Evolutionary conservation across 495 filamentous ascomycete species (phyloP), one percentile per base, ranked within the genome.

Genomic region (Cladorrhinum samala): DNA sequence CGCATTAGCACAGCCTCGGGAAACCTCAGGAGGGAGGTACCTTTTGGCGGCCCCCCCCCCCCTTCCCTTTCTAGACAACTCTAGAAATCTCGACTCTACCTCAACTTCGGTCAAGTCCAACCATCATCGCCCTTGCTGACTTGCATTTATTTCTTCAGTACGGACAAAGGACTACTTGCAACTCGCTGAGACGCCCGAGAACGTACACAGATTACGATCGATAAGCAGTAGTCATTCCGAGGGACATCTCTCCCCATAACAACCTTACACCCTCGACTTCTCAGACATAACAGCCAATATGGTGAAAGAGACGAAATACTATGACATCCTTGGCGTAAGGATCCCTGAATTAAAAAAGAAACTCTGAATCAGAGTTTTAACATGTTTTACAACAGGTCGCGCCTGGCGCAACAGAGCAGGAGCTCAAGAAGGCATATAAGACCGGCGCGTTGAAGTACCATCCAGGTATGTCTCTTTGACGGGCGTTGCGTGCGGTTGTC

Each of bases 391-490:
- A 62, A 54, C 33, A 94, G 89, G 88, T 95, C 50, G 38, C 81
- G 55, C 80, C 87, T 46, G 80, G 74, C 53, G 85, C 83, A 52
- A 80, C 81, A 41, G 91, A 95, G 48, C 74, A 82, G 58, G 84
- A 95, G 69, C 71, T 96, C 53, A 94, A 88, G 75, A 85, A 87
- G 61, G 91, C 91, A 43, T 96, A 95, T 77, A 91, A 88, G 74
- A 88, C 87, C 62, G 85, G 86, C 63, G 91, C 91, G 41, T 74
- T 95, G 46, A 93, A 92, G 71, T 87, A 84, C 63, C 91, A 96
- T 72, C 91, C 91, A 66, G 90, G 90, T 94, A 83, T 40, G 71
- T 57, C 49, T 72, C 50, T 64, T n/a, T n/a, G n/a, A n/a, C n/a
- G n/a, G n/a, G n/a, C n/a, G n/a, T n/a, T n/a, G n/a, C n/a, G n/a